These are phyloP conservation scores for Quercus lobata DNA, from an alignment of 331 rosid genomes.

Conservation along the genomic window DNA sequence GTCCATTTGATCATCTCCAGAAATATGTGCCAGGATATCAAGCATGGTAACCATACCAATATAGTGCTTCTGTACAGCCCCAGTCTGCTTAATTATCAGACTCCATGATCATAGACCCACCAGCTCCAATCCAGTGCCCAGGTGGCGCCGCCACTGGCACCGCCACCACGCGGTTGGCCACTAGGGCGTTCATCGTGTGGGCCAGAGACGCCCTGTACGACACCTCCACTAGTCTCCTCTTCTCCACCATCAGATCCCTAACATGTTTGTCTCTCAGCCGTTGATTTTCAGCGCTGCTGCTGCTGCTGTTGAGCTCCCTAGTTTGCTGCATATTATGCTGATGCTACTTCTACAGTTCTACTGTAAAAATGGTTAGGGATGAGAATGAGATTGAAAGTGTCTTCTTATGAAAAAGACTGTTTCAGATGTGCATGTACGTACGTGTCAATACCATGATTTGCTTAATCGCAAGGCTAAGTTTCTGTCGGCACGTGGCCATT, in stretches of 20 bases:
- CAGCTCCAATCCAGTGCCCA: slow-evolving; percentile 92
- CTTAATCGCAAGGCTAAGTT: background rate
- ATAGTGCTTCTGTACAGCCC: slow-evolving; percentile 62
- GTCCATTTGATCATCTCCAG: slow-evolving; percentile 46
- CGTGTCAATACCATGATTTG: background rate
- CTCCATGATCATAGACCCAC: slow-evolving; percentile 87
- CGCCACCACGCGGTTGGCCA: slow-evolving; percentile 69
- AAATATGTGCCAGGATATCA: slow-evolving; percentile 82
- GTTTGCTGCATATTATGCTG: slow-evolving; percentile 32
- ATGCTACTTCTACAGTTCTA: background rate
- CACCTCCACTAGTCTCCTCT: slow-evolving; percentile 75
- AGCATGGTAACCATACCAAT: slow-evolving; percentile 93
- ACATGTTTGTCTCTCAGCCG: slow-evolving; percentile 46
- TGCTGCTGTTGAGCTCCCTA: slow-evolving; percentile 2
- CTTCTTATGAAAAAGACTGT: background rate
- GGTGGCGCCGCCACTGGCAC: slow-evolving; percentile 93
- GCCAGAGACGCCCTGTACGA: slow-evolving; percentile 80
- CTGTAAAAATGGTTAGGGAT: background rate
- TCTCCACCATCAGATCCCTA: slow-evolving; percentile 52
- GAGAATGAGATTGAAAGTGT: background rate
- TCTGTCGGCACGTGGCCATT: background rate
- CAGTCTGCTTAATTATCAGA: slow-evolving; percentile 66
- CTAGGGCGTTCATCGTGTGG: slow-evolving; percentile 67
- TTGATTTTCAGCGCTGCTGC: slow-evolving; percentile 10
- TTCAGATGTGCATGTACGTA: background rate